phyloP scores from a whole-genome alignment of 306 rosid genomes.

The Acacia melanoxylon region DNA sequence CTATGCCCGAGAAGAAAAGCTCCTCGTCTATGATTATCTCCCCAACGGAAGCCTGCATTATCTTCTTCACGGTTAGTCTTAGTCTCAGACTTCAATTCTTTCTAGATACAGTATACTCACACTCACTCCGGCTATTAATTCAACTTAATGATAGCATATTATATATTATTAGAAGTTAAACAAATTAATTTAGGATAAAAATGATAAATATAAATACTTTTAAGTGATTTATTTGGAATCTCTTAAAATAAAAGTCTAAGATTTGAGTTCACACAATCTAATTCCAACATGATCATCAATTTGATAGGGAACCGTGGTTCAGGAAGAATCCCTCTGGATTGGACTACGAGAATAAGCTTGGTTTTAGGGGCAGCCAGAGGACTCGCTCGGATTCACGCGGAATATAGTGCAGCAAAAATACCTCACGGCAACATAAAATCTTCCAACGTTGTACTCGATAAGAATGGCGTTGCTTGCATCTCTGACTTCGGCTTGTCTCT shows the following conservation, averaged over 20 bases:
- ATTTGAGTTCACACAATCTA: neutral
- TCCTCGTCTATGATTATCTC: constrained; percentile 91
- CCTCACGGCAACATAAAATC: constrained; percentile 95
- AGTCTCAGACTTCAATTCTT: neutral
- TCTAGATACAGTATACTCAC: neutral
- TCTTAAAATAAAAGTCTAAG: too few species aligned
- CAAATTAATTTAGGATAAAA: too few species aligned
- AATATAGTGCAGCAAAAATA: constrained; percentile 63
- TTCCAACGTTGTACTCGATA: constrained; percentile 90
- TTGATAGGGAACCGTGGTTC: constrained; percentile 88
- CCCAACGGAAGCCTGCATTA: constrained; percentile 91
- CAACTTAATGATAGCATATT: too few species aligned
- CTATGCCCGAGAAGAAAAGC: constrained; percentile 95
- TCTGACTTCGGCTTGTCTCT: constrained; percentile 88
- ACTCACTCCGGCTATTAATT: too few species aligned
- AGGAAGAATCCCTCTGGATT: constrained; percentile 94
- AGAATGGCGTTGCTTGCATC: constrained; percentile 88
- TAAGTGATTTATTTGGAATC: too few species aligned
- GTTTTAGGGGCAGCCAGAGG: constrained; percentile 92
- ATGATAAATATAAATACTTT: too few species aligned
- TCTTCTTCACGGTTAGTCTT: constrained; percentile 81
- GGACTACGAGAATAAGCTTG: constrained; percentile 97
- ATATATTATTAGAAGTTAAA: too few species aligned
- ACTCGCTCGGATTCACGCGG: constrained; percentile 76
- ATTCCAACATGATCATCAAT: neutral